Evolutionary conservation across 2,329 filamentous ascomycete genomes (phyloP).

Genomic region (Penicillium sp.): DNA sequence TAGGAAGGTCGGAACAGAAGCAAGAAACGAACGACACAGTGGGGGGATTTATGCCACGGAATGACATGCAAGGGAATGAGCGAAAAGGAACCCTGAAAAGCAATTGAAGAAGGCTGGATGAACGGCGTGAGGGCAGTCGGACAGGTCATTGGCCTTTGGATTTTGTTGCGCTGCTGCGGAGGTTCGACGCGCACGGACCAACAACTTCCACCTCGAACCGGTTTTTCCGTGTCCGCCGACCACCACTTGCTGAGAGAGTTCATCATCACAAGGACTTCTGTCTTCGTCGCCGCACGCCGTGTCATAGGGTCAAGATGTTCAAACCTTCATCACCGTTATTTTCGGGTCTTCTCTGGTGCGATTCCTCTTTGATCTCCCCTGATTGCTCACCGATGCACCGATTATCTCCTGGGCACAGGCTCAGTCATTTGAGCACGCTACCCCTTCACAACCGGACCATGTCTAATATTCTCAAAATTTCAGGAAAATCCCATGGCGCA

Average conservation of each 20-base stretch:
- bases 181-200: slow-evolving; percentile 30
- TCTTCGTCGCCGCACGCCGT: not conserved
- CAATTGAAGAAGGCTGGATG: slow-evolving; percentile 4
- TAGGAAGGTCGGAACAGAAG: slow-evolving; percentile 28
- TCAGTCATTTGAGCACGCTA: not conserved
- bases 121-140: slow-evolving; percentile 22
- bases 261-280: not conserved
- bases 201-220: slow-evolving; percentile 19
- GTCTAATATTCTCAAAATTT: slow-evolving; percentile 1
- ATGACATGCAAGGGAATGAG: not conserved
- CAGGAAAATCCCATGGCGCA: slow-evolving; percentile 95
- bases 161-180: slow-evolving; percentile 28
- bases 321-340: slow-evolving; percentile 76
- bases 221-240: slow-evolving; percentile 26
- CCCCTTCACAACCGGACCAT: too few relatives aligned
- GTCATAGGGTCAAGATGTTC: slow-evolving; percentile 68
- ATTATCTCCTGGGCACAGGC: not conserved
- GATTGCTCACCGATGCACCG: not conserved
- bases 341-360: slow-evolving; percentile 81
- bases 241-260: slow-evolving; percentile 17
- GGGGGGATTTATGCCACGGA: slow-evolving; percentile 9
- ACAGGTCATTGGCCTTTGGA: slow-evolving; percentile 25
- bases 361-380: slow-evolving; percentile 6
- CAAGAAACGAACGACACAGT: slow-evolving; percentile 14
- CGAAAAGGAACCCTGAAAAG: not conserved